A percentile compares a stretch with the other conserved stretches of the same genome.
phyloP scores from a whole-genome alignment of 2,329 filamentous ascomycete species.

The Sclerotinia nivalis region DNA sequence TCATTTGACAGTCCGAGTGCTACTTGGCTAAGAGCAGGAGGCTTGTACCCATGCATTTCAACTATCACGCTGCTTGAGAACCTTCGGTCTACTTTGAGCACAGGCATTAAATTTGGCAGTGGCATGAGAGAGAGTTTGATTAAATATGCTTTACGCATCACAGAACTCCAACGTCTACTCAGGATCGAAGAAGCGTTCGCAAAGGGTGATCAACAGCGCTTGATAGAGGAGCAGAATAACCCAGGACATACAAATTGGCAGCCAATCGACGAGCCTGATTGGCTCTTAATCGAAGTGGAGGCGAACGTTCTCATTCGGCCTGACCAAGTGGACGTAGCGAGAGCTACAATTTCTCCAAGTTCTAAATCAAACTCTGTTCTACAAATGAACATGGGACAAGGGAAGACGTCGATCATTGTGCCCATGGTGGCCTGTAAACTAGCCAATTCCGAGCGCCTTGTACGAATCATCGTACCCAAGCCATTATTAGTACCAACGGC shows the following conservation, averaged over 20 bases:
- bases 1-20: conserved; percentile 24
- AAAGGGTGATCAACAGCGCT: conserved; percentile 39
- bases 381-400: conserved; percentile 68
- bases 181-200: conserved; percentile 45
- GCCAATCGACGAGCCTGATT: conserved; percentile 53
- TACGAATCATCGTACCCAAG: conserved; percentile 49
- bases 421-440: conserved; percentile 52
- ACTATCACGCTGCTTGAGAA: conserved; percentile 47
- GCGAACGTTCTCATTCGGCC: conserved; percentile 61
- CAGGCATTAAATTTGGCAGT: conserved; percentile 37
- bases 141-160: conserved; percentile 45
- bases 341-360: conserved; percentile 56
- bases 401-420: conserved; percentile 59
- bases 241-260: conserved; percentile 44
- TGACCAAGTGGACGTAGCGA: conserved; percentile 62
- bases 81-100: conserved; percentile 42
- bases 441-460: conserved; percentile 46
- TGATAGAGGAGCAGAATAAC: conserved; percentile 45
- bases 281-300: conserved; percentile 68
- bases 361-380: conserved; percentile 58
- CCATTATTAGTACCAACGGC: conserved; percentile 49
- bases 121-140: conserved; percentile 45
- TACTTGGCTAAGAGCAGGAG: conserved; percentile 45
- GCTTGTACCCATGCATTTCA: conserved; percentile 47
- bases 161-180: conserved; percentile 46